These are phyloP conservation scores for Volvox carteri DNA, from an alignment of 163 green algal genomes.

Conservation along the genomic window DNA sequence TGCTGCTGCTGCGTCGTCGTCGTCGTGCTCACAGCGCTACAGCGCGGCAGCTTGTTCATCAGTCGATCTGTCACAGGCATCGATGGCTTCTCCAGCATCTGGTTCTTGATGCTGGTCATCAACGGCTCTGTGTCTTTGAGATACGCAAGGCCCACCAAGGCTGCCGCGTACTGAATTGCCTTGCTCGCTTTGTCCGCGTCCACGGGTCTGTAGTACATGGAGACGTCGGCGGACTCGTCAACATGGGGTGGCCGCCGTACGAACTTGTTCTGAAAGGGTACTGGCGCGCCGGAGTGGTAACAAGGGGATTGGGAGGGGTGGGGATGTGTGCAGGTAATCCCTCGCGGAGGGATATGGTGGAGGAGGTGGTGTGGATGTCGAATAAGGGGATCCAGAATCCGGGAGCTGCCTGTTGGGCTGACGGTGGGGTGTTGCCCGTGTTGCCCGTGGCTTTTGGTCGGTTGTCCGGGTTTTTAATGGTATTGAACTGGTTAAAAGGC, in stretches of 20 bases:
- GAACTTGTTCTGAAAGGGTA: slow-evolving; percentile 50
- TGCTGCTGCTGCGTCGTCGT: neutral
- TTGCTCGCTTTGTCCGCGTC: neutral
- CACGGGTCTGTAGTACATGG: neutral
- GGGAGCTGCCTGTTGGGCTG: no score
- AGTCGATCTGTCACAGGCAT: neutral
- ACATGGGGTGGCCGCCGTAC: neutral
- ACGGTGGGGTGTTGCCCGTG: no score
- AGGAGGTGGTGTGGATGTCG: no score
- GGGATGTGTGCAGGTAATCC: no score
- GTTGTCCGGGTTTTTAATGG: no score
- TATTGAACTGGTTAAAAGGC: no score
- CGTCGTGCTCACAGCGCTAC: no score
- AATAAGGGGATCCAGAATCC: neutral
- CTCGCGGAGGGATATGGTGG: no score
- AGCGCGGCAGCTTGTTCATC: neutral
- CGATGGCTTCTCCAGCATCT: neutral
- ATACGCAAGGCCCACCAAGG: neutral
- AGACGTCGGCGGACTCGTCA: neutral
- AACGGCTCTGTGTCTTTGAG: neutral
- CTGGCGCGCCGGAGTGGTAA: neutral
- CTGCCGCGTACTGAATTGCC: neutral
- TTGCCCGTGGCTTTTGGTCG: no score
- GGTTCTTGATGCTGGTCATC: neutral
- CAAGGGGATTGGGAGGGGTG: no score